phyloP scores from a whole-genome alignment of 2,329 filamentous ascomycete species.

The Biscogniauxia mediterranea region DNA sequence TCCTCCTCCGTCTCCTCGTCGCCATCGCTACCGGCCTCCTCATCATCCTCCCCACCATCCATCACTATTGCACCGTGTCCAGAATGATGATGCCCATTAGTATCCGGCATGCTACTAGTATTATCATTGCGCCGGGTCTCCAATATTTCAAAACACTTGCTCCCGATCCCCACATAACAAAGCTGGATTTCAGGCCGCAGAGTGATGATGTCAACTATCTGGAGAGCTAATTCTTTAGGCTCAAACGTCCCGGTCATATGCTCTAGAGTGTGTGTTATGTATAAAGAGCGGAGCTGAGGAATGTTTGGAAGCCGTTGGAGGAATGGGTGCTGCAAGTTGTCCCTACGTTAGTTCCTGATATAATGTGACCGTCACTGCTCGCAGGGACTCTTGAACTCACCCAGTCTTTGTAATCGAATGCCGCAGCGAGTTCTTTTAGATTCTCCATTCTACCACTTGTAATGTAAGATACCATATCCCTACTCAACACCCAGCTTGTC shows the following conservation, averaged over 20 bases:
- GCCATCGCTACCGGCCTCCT: conserved; percentile 36
- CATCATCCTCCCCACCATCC: conserved; percentile 31
- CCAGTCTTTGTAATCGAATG: conserved; percentile 76
- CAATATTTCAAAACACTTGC: conserved; percentile 79
- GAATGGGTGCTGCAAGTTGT: conserved; percentile 64
- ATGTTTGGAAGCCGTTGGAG: conserved; percentile 71
- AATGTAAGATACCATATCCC: conserved; percentile 69
- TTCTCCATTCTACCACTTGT: conserved; percentile 73
- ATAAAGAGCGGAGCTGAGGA: conserved; percentile 67
- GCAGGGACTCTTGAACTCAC: conserved; percentile 45
- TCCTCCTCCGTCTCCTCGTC: conserved; percentile 45
- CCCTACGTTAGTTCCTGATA: conserved; percentile 12
- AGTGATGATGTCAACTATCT: conserved; percentile 75
- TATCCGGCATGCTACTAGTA: conserved; percentile 20
- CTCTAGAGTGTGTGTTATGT: conserved; percentile 66
- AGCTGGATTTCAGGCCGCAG: conserved; percentile 73
- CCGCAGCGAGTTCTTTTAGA: conserved; percentile 69
- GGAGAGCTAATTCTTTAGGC: conserved; percentile 68
- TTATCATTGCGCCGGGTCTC: conserved; percentile 54
- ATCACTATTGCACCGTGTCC: conserved; percentile 17
- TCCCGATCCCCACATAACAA: conserved; percentile 73
- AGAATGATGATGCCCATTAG: conserved; percentile 14
- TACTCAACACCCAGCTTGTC: conserved; percentile 68
- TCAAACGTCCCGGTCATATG: conserved; percentile 55
- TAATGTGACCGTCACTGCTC: neutral